A percentile compares a stretch with the other conserved stretches of the same genome.
Conservation (phyloP, 805 yeast genomes). For the Sugiyamaella floridensis region DNA sequence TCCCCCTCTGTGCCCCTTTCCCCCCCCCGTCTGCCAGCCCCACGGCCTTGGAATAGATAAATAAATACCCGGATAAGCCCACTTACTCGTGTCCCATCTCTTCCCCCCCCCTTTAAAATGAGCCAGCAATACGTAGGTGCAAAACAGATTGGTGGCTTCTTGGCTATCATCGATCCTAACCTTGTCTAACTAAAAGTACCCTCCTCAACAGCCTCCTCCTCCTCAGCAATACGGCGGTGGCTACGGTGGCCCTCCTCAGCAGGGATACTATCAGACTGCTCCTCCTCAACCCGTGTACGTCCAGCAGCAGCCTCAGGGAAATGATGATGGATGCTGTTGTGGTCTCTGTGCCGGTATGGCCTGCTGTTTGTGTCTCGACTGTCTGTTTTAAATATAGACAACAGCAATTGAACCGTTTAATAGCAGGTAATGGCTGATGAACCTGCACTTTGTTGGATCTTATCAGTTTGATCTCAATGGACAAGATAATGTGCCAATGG, state of each 20-base stretch:
- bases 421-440: no score
- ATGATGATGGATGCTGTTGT: slow-evolving; percentile 28
- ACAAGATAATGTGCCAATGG: no score
- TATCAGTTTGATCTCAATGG: no score
- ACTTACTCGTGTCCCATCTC: not conserved
- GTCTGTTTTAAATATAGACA: not conserved
- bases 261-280: slow-evolving; percentile 20
- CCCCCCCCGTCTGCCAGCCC: not conserved
- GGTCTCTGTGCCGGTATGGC: slow-evolving; percentile 32
- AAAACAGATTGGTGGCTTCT: no score
- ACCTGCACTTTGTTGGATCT: no score
- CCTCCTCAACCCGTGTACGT: slow-evolving; percentile 26
- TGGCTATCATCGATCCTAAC: no score
- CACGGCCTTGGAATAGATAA: not conserved
- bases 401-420: not conserved
- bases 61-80: not conserved
- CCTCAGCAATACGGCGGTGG: slow-evolving; percentile 14
- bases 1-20: no score
- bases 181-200: not conserved
- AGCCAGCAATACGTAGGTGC: not conserved
- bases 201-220: slow-evolving; percentile 19
- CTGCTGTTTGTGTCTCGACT: slow-evolving; percentile 27
- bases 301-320: slow-evolving; percentile 23
- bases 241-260: slow-evolving; percentile 7
- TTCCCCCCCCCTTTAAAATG: no score